Evolutionary conservation across 2,329 filamentous ascomycete genomes (phyloP), one percentile per base, ranked within the genome.

Genomic region (Penicillium psychrosexuale): DNA sequence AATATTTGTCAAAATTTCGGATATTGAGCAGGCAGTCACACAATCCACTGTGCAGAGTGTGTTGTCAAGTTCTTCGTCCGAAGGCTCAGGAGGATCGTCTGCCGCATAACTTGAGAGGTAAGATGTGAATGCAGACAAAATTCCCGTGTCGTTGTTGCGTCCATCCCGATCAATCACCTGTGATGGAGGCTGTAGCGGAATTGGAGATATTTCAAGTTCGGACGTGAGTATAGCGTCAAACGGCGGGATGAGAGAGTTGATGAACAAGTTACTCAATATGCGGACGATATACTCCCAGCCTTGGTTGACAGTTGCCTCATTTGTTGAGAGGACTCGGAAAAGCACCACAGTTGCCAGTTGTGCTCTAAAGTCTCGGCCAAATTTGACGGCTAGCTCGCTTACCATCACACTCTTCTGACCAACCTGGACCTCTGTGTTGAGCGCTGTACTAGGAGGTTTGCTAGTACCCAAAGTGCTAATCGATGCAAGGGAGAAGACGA

Each of bases 91-190:
- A 12, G 94, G 94, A 68, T 99, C 94, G 72, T 97, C 94, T 11
- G 94, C 95, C 39, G 95, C 94, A 71, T 99, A 97, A 72, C 93
- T 97, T n/a, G 92, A 96, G 31, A 99, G 91, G 67, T 97, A 99
- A 5, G 90, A 96, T 0, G 93, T 95, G 66, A 99, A 90, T 1
- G 93, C 91, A 4, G 92, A 96, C 70, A 99, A 91, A 47, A 99
- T 83, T 6, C 94, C 91, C 2, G 86, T 86, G 28, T 99, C 94
- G 55, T 81, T 84, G 33, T 86, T 80, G 60, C 90, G 89, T 39
- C 89, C 82, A 53, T 87, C 91, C 53, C 93, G 86, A 70, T 97
- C 94, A 61, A 99, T 92, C 46, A 97, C 84, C 69, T 97, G 92
- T 9, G 91, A 94, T 1, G 94, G 92, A 12, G 85, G 90, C 67